These are phyloP conservation scores for Jaminaea rosea DNA, from an alignment of 1,284 basidiomycete species.

Conservation along the genomic window DNA sequence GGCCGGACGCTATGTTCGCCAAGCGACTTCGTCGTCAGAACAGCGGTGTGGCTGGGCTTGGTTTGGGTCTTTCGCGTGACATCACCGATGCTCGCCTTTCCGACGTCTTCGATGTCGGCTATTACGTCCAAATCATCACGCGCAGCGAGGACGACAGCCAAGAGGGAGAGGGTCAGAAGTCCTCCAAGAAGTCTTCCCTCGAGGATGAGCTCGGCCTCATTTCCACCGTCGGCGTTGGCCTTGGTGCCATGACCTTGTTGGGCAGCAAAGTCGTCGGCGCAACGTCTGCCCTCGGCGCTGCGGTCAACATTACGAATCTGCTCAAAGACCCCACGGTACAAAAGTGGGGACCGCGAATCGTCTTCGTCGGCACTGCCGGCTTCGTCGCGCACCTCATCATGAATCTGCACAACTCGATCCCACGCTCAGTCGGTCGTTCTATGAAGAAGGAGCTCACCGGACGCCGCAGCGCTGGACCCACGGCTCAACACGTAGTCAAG, in stretches of 20 bases:
- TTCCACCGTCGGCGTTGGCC: slow-evolving; percentile 29
- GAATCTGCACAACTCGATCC: slow-evolving; percentile 82
- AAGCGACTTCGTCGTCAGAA: slow-evolving; percentile 51
- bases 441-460: slow-evolving; percentile 25
- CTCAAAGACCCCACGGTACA: slow-evolving; percentile 71
- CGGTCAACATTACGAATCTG: slow-evolving; percentile 52
- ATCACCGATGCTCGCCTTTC: slow-evolving; percentile 51
- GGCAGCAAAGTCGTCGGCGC: slow-evolving; percentile 67
- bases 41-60: slow-evolving; percentile 24
- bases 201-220: slow-evolving; percentile 35
- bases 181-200: slow-evolving; percentile 55
- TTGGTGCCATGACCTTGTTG: slow-evolving; percentile 77
- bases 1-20: slow-evolving; percentile 90
- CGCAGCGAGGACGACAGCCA: slow-evolving; percentile 9
- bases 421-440: slow-evolving; percentile 58
- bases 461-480: slow-evolving; percentile 5
- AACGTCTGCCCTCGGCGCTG: slow-evolving; percentile 35
- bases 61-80: slow-evolving; percentile 32
- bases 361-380: slow-evolving; percentile 66
- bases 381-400: slow-evolving; percentile 72
- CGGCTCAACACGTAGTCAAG: background rate
- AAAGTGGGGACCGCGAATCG: slow-evolving; percentile 76
- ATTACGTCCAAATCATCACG: slow-evolving; percentile 49
- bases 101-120: slow-evolving; percentile 80
- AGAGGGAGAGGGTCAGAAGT: slow-evolving; percentile 31